These are phyloP conservation scores for Schizosaccharomyces cryophilus DNA, from an alignment of 805 yeast genomes.

Conservation along the genomic window DNA sequence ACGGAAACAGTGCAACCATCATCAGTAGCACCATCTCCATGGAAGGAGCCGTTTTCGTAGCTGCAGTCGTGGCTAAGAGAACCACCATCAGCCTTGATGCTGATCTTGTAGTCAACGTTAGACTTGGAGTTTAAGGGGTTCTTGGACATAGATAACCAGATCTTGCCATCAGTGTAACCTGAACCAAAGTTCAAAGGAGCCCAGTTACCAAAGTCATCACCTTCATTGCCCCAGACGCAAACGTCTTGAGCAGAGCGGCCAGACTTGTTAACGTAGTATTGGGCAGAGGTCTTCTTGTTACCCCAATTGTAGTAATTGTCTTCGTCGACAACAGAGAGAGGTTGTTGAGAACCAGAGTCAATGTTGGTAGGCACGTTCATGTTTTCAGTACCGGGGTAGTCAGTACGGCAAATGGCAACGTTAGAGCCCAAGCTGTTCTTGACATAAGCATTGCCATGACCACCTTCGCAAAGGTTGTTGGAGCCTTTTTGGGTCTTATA, in stretches of 20 bases:
- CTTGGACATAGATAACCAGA: conserved; percentile 64
- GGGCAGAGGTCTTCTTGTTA: conserved; percentile 66
- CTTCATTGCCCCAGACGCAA: conserved; percentile 73
- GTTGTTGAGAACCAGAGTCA: conserved; percentile 35
- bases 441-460: conserved; percentile 42
- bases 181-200: conserved; percentile 92
- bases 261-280: conserved; percentile 90
- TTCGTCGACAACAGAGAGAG: conserved; percentile 59
- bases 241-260: conserved; percentile 80
- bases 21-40: conserved; percentile 17
- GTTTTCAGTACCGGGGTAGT: conserved; percentile 97
- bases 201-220: conserved; percentile 86
- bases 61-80: conserved; percentile 50
- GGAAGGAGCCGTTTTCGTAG: conserved; percentile 56
- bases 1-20: conserved; percentile 83
- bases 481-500: conserved; percentile 51
- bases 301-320: conserved; percentile 58
- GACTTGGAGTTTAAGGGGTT: conserved; percentile 30
- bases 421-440: conserved; percentile 34
- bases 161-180: conserved; percentile 45
- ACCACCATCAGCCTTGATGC: conserved; percentile 50
- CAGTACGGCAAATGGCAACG: conserved; percentile 91
- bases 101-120: conserved; percentile 48
- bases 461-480: conserved; percentile 70
- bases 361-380: conserved; percentile 87